Base-by-base conservation (phyloP, 2,329 filamentous ascomycete genomes). In the Periconia sp. region DNA sequence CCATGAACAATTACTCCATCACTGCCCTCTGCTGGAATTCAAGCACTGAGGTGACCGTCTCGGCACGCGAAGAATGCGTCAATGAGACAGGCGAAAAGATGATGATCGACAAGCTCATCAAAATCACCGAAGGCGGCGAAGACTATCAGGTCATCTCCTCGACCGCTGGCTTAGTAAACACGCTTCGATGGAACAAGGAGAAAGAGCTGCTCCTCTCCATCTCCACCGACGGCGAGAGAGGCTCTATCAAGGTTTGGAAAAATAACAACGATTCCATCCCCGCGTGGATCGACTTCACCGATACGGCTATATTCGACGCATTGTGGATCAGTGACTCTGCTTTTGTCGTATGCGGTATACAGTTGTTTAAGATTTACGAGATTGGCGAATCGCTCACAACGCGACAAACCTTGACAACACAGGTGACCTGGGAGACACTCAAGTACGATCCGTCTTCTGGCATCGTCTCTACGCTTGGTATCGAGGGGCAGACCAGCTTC, bases 271-370 rank as follows among this genome's bases (percentile, higher is more conserved):
- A 66, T 31, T 62, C 61, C 16, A 68, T 73, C 19, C 71, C 73
- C 4, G 57, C 70, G 4, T 74, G 69, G 66, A 66, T 64, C 17
- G 61, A 70, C 13, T 74, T 74, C 35, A 69, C 68, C 8, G 69
- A 73, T 16, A 64, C 66, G 4, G 64, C 64, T 39, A 67, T 76
- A 2, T 60, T 70, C 18, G 75, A 77, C 43, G 74, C 71, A 1
- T 65, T 68, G 10, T 77, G 75, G 74, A 70, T 70, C 28, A 69
- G 59, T 31, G 68, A 73, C 11, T 65, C 69, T 3, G 61, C 63
- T 2, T 76, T 78, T 46, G 63, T 73, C 8, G 71, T 76, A 9
- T 74, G 71, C 39, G 74, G 75, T 9, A 67, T 69, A 7, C 57
- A 68, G 16, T 56, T 70, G 3, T 63, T 73, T 38, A 65, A 68